Conservation (phyloP, 306 rosid genomes). For the Elaeagnus macrophylla region DNA sequence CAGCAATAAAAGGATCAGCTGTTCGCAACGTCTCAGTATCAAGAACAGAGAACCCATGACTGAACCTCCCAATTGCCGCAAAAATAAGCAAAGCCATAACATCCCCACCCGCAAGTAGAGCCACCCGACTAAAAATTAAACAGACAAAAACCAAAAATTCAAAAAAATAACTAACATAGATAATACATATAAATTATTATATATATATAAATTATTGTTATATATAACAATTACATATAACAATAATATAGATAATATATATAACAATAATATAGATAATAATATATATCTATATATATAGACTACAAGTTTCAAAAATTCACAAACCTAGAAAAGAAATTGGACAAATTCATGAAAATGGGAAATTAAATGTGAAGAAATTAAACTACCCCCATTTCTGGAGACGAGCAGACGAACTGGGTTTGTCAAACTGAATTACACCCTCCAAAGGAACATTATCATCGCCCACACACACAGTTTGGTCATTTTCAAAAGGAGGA, state of each 20-base stretch:
- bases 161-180: background rate
- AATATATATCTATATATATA: too few species aligned
- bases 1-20: constrained; percentile 96
- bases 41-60: constrained; percentile 68
- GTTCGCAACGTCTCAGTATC: constrained; percentile 69
- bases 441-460: constrained; percentile 84
- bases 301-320: background rate
- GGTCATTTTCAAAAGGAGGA: constrained; percentile 33
- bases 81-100: constrained; percentile 75
- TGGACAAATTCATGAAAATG: background rate
- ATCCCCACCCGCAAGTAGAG: constrained; percentile 80
- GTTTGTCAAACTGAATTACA: constrained; percentile 83
- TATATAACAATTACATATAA: too few species aligned
- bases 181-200: too few species aligned
- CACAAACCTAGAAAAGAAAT: background rate
- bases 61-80: constrained; percentile 80
- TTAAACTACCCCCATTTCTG: constrained; percentile 70
- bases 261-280: too few species aligned
- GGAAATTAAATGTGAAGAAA: background rate
- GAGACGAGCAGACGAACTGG: constrained; percentile 47
- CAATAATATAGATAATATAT: too few species aligned
- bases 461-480: constrained; percentile 50
- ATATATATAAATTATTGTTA: too few species aligned
- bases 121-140: constrained; percentile 51
- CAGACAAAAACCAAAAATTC: constrained; percentile 12